phyloP scores from a whole-genome alignment of 805 yeast species.

The Candida corydali region DNA sequence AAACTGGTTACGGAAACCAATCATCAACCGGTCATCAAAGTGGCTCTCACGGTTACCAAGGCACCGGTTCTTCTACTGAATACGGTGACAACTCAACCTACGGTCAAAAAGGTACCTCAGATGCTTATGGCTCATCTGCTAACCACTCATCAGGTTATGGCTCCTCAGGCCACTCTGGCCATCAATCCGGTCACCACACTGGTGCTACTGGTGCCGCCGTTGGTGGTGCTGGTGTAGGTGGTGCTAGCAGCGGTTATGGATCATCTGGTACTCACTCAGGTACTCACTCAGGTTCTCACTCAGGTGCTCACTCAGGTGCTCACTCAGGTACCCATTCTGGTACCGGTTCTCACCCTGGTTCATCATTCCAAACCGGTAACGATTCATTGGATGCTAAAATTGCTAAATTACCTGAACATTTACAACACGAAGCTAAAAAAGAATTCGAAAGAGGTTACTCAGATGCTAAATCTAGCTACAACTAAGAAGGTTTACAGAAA shows the following conservation, averaged over 20 bases:
- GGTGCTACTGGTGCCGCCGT: background rate
- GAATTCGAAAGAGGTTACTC: conserved; percentile 38
- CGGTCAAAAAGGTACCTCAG: conserved; percentile 4
- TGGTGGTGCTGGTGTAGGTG: conserved; percentile 1
- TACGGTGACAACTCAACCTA: conserved; percentile 9
- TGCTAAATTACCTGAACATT: conserved; percentile 27
- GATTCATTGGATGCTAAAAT: conserved; percentile 32
- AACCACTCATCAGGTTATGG: conserved; percentile 5
- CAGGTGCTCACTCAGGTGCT: conserved; percentile 1
- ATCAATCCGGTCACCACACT: too few relatives aligned
- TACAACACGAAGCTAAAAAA: conserved; percentile 36
- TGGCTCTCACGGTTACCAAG: background rate
- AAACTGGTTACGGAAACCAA: conserved; percentile 9
- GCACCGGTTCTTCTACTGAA: conserved; percentile 7
- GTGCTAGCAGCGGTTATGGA: conserved; percentile 6
- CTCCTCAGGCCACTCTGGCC: background rate
- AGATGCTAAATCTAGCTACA: conserved; percentile 29
- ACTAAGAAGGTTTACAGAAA: conserved; percentile 5
- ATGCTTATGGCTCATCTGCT: conserved; percentile 6
- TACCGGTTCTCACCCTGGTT: conserved; percentile 11
- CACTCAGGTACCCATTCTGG: conserved; percentile 7
- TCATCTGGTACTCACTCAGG: conserved; percentile 3
- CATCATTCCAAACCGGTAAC: conserved; percentile 34
- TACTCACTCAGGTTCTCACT: conserved; percentile 3
- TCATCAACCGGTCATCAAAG: conserved; percentile 1